Percentiles rank a stretch among this genome's conserved stretches.
These are phyloP conservation scores for Debaryomyces sp. DNA, from an alignment of 1,139 yeast species.

Conservation along the genomic window DNA sequence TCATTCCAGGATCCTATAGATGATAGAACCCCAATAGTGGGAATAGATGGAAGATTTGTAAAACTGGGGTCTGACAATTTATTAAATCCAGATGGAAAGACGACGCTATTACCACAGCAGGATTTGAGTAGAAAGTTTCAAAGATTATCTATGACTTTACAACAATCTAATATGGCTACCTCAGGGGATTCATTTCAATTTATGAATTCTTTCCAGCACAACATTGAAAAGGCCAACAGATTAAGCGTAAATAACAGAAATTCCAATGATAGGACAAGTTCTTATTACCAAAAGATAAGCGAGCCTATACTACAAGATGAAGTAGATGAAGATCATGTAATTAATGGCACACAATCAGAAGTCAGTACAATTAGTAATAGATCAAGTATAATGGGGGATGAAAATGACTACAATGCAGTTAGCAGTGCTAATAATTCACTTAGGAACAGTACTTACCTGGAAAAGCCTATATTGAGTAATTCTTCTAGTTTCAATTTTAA, in stretches of 20 bases:
- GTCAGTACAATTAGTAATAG: conserved; percentile 29
- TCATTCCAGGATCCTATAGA: conserved; percentile 8
- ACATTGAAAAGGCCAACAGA: conserved; percentile 24
- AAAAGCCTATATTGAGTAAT: conserved; percentile 6
- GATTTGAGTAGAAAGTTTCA: conserved; percentile 41
- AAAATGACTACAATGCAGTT: background rate
- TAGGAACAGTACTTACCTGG: background rate
- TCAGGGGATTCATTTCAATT: conserved; percentile 47
- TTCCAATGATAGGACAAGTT: conserved; percentile 21
- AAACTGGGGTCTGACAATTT: conserved; percentile 6
- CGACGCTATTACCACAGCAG: conserved; percentile 34
- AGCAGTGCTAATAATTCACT: background rate
- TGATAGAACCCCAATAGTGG: conserved; percentile 13
- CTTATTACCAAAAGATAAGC: conserved; percentile 37
- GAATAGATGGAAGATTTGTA: conserved; percentile 3
- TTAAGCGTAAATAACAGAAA: background rate
- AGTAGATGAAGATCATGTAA: conserved; percentile 13
- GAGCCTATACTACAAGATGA: conserved; percentile 16
- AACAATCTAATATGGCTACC: conserved; percentile 29
- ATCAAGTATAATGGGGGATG: conserved; percentile 25
- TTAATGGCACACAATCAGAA: conserved; percentile 16
- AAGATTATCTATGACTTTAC: conserved; percentile 43
- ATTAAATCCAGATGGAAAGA: background rate
- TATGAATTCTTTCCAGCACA: conserved; percentile 46
- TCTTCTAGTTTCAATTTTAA: conserved; percentile 15